Percentiles rank a stretch among this genome's conserved stretches.
Conservation (phyloP, 495 filamentous ascomycete species). For the Penicillium steckii region DNA sequence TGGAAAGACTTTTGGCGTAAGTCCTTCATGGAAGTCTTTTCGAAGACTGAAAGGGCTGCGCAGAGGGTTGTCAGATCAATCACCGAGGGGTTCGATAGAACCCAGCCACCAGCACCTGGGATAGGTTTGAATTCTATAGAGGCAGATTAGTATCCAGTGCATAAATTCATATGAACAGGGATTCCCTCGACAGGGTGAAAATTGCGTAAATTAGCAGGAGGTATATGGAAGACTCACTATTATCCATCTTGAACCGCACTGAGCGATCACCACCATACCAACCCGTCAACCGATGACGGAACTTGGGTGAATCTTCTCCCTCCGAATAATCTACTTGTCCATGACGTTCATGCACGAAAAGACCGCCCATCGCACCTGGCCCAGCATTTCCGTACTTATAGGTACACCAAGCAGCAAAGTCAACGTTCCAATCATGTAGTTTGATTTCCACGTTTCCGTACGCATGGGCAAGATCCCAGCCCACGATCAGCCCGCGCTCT, state of each 20-base stretch:
- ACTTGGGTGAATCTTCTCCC: slow-evolving; percentile 43
- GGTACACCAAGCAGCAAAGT: slow-evolving; percentile 92
- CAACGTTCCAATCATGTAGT: slow-evolving; percentile 90
- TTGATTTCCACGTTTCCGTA: slow-evolving; percentile 83
- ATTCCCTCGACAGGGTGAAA: neutral
- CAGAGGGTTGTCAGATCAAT: slow-evolving; percentile 63
- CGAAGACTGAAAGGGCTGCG: slow-evolving; percentile 77
- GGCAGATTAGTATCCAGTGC: neutral
- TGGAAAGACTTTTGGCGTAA: slow-evolving; percentile 72
- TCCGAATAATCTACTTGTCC: slow-evolving; percentile 51
- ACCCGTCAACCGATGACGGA: slow-evolving; percentile 64
- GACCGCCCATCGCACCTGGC: slow-evolving; percentile 79
- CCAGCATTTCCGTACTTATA: slow-evolving; percentile 97
- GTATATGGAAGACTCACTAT: slow-evolving; percentile 36
- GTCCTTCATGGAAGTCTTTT: slow-evolving; percentile 63
- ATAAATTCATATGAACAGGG: neutral
- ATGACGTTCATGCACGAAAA: slow-evolving; percentile 82
- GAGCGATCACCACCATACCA: slow-evolving; percentile 89
- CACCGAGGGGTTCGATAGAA: slow-evolving; percentile 59
- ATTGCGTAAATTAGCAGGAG: no score
- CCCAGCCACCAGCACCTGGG: slow-evolving; percentile 60
- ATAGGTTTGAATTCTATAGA: slow-evolving; percentile 66
- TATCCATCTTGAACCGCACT: slow-evolving; percentile 78
- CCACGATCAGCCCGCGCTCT: slow-evolving; percentile 69
- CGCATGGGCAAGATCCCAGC: slow-evolving; percentile 95